A percentile compares a stretch with the other conserved stretches of the same genome.
Evolutionary conservation across 2,329 filamentous ascomycete species (phyloP).

Genomic region (Sporothrix sp.): DNA sequence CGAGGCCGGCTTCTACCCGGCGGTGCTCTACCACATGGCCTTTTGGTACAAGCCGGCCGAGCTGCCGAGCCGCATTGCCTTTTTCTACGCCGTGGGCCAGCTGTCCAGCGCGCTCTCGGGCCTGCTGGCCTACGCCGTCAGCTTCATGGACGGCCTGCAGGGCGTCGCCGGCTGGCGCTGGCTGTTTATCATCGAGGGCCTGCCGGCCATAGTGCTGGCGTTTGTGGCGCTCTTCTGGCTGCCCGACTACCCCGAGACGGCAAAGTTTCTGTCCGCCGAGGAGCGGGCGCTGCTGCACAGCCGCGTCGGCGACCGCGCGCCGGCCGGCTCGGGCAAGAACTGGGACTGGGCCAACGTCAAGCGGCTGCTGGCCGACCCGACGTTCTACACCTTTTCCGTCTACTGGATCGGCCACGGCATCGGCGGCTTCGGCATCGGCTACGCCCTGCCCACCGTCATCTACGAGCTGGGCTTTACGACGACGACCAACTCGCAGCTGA

Average conservation of each 20-base stretch:
- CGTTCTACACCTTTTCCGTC: slow-evolving; percentile 28
- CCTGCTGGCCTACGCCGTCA: slow-evolving; percentile 29
- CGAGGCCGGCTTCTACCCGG: slow-evolving; percentile 29
- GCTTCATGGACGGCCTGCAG: slow-evolving; percentile 23
- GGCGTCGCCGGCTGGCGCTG: slow-evolving; percentile 49
- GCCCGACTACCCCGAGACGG: slow-evolving; percentile 72
- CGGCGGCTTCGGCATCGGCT: slow-evolving; percentile 32
- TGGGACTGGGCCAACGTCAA: slow-evolving; percentile 27
- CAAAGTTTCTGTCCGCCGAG: slow-evolving; percentile 59
- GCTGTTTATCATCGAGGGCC: slow-evolving; percentile 59
- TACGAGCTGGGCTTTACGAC: slow-evolving; percentile 33
- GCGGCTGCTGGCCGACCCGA: slow-evolving; percentile 26
- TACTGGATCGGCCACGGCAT: slow-evolving; percentile 35
- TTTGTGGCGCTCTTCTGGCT: slow-evolving; percentile 59
- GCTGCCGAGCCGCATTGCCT: slow-evolving; percentile 28
- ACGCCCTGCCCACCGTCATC: slow-evolving; percentile 33
- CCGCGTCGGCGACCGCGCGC: slow-evolving; percentile 30
- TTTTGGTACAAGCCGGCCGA: slow-evolving; percentile 30
- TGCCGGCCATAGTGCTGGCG: slow-evolving; percentile 48
- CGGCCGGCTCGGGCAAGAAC: slow-evolving; percentile 23
- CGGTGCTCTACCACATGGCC: slow-evolving; percentile 29
- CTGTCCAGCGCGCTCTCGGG: slow-evolving; percentile 27
- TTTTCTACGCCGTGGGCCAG: slow-evolving; percentile 29
- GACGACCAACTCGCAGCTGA: slow-evolving; percentile 32
- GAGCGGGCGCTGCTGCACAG: slow-evolving; percentile 67